Base-by-base conservation (phyloP, 345 rosid species). In the Bretschneidera sinensis region DNA sequence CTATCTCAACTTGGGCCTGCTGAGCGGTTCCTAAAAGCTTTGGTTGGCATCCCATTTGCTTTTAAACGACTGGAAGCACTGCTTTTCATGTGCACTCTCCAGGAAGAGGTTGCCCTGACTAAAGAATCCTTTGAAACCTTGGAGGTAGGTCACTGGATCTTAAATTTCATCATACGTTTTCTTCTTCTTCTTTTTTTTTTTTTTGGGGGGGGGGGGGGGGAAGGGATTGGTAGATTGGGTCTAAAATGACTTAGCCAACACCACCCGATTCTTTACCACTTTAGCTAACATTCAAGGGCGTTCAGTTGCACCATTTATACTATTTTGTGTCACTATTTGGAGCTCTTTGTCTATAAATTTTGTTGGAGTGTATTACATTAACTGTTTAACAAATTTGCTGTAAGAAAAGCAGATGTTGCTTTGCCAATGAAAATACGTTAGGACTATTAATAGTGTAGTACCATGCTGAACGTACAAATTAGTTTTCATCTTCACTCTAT, bases 1-100 rank as follows among this genome's bases (percentile, higher is more conserved):
- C 66, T 85, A 65, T 77, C 97, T 67, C 88, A 77, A 63, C 89
- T 95, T 45, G 99, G 97, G 61, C 73, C 85, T 11, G 99, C 99
- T 55, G 99, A 95, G 74, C 77, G 95, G 68, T 95, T 95, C 79
- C 78, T 95, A 21, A 95, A 95, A 75, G 81, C 78, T 25, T 78
- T 95, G 67, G 83, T 91, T 53, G 83, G 71, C 70, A 85, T 95
- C 49, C 99, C 99, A 69, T 86, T 83, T 70, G 91, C 96, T 60
- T 91, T 75, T 74, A 86, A 88, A 64, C 85, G 96, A 51, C 68
- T 95, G 58, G 99, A 95, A 74, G 83, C 92, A 9, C 79, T 95
- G 65, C 82, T 85, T 56, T 86, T 91, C 78, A 95, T 88, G 95
- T 78, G 96, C 60, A 73, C 82, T 62, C 88, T 88, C 47, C 81